These are phyloP conservation scores for Pilobolus umbonatus DNA, from an alignment of 192 early-diverging fungal genomes.

Conservation along the genomic window DNA sequence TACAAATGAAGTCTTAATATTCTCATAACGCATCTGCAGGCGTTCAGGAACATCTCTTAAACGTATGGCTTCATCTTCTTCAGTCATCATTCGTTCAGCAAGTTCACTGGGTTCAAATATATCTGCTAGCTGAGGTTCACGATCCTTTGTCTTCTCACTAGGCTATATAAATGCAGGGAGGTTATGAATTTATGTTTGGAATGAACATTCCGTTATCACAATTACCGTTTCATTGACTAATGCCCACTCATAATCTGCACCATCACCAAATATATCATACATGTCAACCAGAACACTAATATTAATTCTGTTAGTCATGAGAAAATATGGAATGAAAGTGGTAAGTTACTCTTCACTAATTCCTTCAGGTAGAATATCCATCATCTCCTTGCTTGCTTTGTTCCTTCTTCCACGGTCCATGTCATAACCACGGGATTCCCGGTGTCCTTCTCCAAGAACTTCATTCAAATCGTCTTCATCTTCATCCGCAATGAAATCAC, in stretches of 20 bases:
- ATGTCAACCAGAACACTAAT: constrained; percentile 67
- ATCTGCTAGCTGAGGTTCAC: constrained; percentile 55
- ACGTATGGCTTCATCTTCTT: constrained; percentile 86
- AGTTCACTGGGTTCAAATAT: constrained; percentile 85
- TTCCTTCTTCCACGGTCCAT: constrained; percentile 17
- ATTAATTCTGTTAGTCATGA: too few species aligned
- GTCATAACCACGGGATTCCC: constrained; percentile 36
- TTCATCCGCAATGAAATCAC: constrained; percentile 52
- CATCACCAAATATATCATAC: constrained; percentile 90
- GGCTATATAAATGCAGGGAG: constrained; percentile 1
- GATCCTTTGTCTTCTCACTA: constrained; percentile 13
- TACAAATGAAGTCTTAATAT: constrained; percentile 28
- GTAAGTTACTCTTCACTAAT: constrained; percentile 21
- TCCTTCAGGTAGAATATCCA: constrained; percentile 25
- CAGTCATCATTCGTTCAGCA: constrained; percentile 85
- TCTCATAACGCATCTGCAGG: constrained; percentile 68
- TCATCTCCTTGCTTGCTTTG: constrained; percentile 21
- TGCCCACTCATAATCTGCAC: constrained; percentile 83
- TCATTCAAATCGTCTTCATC: constrained; percentile 33
- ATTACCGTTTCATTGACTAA: too few species aligned
- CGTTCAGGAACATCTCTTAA: constrained; percentile 88
- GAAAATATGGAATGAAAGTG: too few species aligned
- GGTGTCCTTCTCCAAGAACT: constrained; percentile 18
- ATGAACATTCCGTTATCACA: constrained; percentile 42
- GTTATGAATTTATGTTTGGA: not conserved